These are phyloP conservation scores for Candida labiduridarum DNA, from an alignment of 1,139 yeast genomes.

Conservation along the genomic window DNA sequence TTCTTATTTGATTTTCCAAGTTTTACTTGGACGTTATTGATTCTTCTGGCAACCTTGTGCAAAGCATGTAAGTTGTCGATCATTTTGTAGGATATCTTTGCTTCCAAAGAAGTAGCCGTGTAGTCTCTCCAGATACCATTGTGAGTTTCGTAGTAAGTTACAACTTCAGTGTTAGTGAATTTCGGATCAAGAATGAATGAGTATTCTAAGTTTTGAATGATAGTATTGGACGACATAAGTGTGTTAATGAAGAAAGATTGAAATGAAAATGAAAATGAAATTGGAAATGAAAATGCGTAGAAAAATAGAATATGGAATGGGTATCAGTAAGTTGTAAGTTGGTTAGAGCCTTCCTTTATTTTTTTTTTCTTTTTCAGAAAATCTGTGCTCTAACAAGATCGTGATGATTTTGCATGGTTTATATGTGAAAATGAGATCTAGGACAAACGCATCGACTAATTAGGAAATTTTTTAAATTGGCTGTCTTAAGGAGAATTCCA, in stretches of 20 bases:
- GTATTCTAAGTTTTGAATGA: constrained; percentile 39
- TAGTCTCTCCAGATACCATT: constrained; percentile 37
- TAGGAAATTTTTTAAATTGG: constrained; percentile 2
- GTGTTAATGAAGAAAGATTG: neutral
- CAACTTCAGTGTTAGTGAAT: constrained; percentile 12
- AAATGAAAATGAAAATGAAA: neutral
- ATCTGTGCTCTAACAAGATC: neutral
- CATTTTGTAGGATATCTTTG: constrained; percentile 13
- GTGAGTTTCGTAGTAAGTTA: constrained; percentile 31
- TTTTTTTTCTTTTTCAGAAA: neutral
- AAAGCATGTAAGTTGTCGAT: constrained; percentile 32
- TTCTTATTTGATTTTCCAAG: constrained; percentile 17
- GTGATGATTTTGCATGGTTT: neutral
- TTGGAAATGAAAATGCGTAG: too few species aligned
- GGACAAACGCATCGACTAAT: constrained; percentile 1
- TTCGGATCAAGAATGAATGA: constrained; percentile 36
- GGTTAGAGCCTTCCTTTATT: neutral
- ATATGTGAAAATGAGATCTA: neutral
- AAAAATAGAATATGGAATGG: neutral
- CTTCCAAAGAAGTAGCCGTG: constrained; percentile 6
- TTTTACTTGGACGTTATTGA: constrained; percentile 20
- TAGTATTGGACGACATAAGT: constrained; percentile 2
- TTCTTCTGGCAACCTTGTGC: constrained; percentile 19
- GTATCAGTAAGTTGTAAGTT: neutral
- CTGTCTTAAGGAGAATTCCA: neutral